Conservation (phyloP, 257 asterid species). For the Scutellaria baicalensis region DNA sequence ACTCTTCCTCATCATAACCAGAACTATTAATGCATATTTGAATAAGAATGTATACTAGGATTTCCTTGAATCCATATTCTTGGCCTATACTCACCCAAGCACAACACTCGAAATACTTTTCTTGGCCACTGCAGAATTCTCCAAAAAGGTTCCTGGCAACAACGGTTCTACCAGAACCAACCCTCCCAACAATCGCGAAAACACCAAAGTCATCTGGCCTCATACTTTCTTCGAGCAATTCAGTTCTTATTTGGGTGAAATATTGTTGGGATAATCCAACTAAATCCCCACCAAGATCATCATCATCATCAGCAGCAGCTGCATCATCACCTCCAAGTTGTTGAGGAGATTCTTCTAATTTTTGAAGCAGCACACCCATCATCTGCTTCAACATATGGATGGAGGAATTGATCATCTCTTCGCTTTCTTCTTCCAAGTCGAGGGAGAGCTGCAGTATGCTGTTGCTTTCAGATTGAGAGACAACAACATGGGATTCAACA, state of each 20-base stretch:
- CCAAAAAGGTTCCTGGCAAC: neutral
- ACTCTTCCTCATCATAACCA: too few species aligned
- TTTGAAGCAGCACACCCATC: neutral
- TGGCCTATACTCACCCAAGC: too few species aligned
- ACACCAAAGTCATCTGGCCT: constrained; percentile 1
- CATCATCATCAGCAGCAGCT: neutral
- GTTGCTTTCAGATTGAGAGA: too few species aligned
- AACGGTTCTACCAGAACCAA: neutral
- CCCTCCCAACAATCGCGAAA: neutral
- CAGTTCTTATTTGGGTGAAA: neutral
- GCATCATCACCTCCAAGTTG: too few species aligned
- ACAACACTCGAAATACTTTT: too few species aligned
- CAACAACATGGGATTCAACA: neutral
- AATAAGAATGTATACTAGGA: too few species aligned
- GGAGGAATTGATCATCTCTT: neutral
- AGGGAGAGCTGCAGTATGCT: neutral
- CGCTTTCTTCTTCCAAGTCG: neutral
- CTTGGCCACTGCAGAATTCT: neutral
- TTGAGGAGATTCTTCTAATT: too few species aligned
- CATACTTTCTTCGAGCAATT: neutral
- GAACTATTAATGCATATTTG: too few species aligned
- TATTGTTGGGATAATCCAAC: neutral
- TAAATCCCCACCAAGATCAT: neutral
- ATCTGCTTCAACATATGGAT: neutral
- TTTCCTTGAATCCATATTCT: too few species aligned